Conservation (phyloP, 768 basidiomycete genomes). For the Naganishia vishniacii region DNA sequence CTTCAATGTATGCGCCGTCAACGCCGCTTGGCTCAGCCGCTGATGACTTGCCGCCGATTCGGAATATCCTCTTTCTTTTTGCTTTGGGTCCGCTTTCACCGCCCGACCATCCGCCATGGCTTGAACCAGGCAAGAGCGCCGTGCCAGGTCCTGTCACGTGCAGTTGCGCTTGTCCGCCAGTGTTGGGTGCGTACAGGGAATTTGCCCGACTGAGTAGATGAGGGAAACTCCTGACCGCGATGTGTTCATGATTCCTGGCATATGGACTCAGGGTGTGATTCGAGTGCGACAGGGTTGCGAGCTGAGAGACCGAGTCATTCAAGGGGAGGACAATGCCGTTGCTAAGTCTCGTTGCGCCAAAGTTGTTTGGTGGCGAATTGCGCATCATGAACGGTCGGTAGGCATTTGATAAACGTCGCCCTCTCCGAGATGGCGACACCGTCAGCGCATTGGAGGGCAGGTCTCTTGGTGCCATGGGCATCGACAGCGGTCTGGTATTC, state of each 20-base stretch:
- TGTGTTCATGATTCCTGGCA: conserved; percentile 81
- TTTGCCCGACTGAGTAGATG: conserved; percentile 46
- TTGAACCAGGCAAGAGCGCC: neutral
- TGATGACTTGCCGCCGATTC: conserved; percentile 10
- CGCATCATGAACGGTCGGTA: conserved; percentile 25
- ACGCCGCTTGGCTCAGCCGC: neutral
- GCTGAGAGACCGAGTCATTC: conserved; percentile 72
- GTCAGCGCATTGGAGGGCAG: neutral
- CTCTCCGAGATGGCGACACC: neutral
- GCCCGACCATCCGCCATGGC: neutral
- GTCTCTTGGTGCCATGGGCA: conserved; percentile 14
- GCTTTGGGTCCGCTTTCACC: conserved; percentile 5
- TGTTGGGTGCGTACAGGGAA: conserved; percentile 10
- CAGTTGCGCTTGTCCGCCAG: neutral
- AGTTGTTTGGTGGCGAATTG: conserved; percentile 19
- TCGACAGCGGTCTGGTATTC: neutral
- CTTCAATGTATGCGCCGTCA: neutral
- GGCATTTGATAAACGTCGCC: conserved; percentile 20
- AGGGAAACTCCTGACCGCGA: conserved; percentile 83
- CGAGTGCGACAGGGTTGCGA: conserved; percentile 77
- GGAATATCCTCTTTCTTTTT: conserved; percentile 24
- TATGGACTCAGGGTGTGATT: conserved; percentile 94
- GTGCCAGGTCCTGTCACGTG: neutral
- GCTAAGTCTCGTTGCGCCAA: conserved; percentile 21
- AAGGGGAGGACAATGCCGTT: conserved; percentile 48